phyloP scores from a whole-genome alignment of 2,329 filamentous ascomycete genomes.

The Metarhizium album region DNA sequence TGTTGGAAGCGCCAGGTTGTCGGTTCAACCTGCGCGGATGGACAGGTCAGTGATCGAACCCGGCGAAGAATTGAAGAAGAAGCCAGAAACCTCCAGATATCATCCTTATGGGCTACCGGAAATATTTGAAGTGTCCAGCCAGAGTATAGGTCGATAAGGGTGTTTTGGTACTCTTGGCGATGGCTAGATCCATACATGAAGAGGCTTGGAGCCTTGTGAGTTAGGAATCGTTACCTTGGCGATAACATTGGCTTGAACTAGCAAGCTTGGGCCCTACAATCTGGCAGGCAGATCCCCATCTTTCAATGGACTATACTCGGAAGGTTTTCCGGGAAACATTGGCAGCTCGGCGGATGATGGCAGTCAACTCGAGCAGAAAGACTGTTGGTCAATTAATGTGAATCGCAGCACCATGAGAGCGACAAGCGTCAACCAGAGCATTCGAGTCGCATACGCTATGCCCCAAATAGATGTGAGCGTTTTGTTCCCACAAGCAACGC shows the following conservation, averaged over 20 bases:
- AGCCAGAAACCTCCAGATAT: not conserved
- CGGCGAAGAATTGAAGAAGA: not conserved
- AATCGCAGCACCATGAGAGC: not conserved
- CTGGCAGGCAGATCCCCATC: too few relatives aligned
- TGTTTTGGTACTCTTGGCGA: not conserved
- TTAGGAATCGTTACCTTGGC: not conserved
- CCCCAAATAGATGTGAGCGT: not conserved
- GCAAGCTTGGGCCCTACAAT: too few relatives aligned
- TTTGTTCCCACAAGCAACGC: not conserved
- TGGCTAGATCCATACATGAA: not conserved
- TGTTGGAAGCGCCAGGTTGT: conserved; percentile 2
- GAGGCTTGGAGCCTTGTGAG: not conserved
- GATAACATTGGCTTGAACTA: not conserved
- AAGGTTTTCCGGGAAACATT: too few relatives aligned
- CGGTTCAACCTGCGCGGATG: not conserved
- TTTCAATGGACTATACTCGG: too few relatives aligned
- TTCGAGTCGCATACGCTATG: not conserved
- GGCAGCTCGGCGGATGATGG: too few relatives aligned
- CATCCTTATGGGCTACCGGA: too few relatives aligned
- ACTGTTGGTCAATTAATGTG: not conserved
- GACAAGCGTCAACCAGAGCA: not conserved
- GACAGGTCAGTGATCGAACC: not conserved
- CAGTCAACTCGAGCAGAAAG: not conserved
- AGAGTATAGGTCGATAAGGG: not conserved
- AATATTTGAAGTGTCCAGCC: not conserved